Evolutionary conservation across 2,329 filamentous ascomycete species (phyloP).

Genomic region (Aspergillus arachidicola): DNA sequence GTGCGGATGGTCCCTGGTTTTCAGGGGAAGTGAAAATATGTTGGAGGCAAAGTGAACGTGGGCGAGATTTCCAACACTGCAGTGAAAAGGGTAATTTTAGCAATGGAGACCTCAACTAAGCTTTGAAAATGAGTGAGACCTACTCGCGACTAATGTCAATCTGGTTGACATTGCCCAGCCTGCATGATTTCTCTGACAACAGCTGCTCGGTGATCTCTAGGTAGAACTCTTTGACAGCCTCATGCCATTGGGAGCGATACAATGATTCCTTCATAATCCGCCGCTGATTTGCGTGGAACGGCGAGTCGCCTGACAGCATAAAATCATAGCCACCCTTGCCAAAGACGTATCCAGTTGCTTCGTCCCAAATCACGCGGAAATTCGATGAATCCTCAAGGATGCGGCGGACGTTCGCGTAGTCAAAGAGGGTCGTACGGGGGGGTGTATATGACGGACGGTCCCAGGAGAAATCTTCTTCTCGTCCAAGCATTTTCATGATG

Average conservation of each 20-base stretch:
- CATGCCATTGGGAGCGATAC: constrained; percentile 63
- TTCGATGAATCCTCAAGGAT: constrained; percentile 63
- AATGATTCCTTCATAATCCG: constrained; percentile 51
- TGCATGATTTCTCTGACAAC: constrained; percentile 62
- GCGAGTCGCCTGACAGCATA: constrained; percentile 38
- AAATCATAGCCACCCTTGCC: constrained; percentile 58
- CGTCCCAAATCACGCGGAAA: constrained; percentile 68
- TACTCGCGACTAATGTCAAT: constrained; percentile 68
- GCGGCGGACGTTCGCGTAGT: constrained; percentile 63
- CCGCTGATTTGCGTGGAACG: constrained; percentile 8
- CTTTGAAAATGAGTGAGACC: constrained; percentile 41
- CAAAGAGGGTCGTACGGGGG: constrained; percentile 58
- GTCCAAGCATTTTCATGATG: constrained; percentile 69
- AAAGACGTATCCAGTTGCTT: constrained; percentile 65
- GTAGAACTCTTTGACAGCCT: constrained; percentile 68
- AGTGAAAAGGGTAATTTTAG: constrained; percentile 2
- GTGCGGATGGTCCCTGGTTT: constrained; percentile 53
- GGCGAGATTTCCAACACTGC: constrained; percentile 54
- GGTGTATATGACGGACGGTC: constrained; percentile 59
- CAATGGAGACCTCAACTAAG: constrained; percentile 42
- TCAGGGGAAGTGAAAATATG: constrained; percentile 58
- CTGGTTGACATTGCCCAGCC: constrained; percentile 62
- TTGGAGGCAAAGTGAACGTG: constrained; percentile 59
- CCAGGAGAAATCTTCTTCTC: constrained; percentile 71
- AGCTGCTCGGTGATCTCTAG: constrained; percentile 63